A percentile compares a stretch with the other conserved stretches of the same genome.
Evolutionary conservation across 805 yeast species (phyloP).

Genomic region (Saccharomycopsis oosterbeekiorum): DNA sequence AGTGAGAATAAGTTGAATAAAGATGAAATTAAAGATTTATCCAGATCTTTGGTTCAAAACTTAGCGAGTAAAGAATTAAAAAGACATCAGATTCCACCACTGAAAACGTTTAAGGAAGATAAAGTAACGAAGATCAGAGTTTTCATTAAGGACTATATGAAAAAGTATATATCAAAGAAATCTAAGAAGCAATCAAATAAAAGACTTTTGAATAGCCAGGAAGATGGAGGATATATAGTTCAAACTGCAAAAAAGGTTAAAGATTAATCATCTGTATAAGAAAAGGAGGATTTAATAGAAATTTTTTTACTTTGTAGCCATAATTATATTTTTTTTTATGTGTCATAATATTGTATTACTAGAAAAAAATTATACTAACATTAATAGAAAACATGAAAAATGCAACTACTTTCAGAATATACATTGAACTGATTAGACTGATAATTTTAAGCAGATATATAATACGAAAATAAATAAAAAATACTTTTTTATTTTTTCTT

Average conservation of each 20-base stretch:
- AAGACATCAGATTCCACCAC: conserved; percentile 36
- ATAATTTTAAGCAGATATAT: too few species aligned
- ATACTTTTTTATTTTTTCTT: neutral
- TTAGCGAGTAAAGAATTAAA: conserved; percentile 61
- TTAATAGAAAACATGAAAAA: neutral
- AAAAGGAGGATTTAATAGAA: neutral
- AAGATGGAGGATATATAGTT: neutral
- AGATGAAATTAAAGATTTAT: conserved; percentile 65
- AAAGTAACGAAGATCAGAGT: conserved; percentile 60
- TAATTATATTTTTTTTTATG: neutral
- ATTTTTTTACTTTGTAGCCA: neutral
- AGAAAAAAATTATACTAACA: neutral
- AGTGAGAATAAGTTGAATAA: conserved; percentile 52
- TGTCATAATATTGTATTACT: neutral
- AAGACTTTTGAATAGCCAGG: neutral
- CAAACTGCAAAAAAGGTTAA: neutral
- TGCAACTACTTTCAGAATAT: neutral
- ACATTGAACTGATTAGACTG: too few species aligned
- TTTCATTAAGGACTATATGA: conserved; percentile 58
- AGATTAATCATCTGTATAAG: neutral
- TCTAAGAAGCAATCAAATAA: neutral
- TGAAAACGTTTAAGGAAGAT: conserved; percentile 48
- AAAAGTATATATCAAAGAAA: conserved; percentile 31
- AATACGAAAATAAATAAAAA: too few species aligned
- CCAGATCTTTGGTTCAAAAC: conserved; percentile 63